phyloP scores from a whole-genome alignment of 768 basidiomycete genomes.

The Paxillus involutus region DNA sequence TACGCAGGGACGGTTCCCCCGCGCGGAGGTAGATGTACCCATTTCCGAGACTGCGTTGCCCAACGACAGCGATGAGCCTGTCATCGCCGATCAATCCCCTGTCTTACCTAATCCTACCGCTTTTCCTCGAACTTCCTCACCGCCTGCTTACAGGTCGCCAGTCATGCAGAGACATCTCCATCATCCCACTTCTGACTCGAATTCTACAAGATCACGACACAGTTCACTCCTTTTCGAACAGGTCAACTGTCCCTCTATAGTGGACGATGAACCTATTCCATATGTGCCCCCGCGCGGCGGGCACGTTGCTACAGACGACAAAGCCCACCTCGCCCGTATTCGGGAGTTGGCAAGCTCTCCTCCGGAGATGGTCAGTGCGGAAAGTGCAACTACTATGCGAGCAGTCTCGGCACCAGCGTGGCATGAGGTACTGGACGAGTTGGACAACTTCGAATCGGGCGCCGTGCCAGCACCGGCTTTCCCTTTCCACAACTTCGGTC shows the following conservation, averaged over 20 bases:
- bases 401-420: conserved; percentile 51
- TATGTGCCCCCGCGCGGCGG: conserved; percentile 39
- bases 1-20: conserved; percentile 28
- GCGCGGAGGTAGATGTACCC: conserved; percentile 7
- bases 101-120: conserved; percentile 7
- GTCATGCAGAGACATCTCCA: conserved; percentile 18
- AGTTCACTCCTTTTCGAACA: conserved; percentile 3
- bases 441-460: conserved; percentile 17
- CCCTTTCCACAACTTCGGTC: conserved; percentile 4
- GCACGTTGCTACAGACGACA: conserved; percentile 71
- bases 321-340: conserved; percentile 53
- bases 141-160: conserved; percentile 46
- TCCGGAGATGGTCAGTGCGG: conserved; percentile 25
- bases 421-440: conserved; percentile 49
- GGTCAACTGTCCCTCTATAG: neutral
- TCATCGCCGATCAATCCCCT: conserved; percentile 2
- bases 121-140: conserved; percentile 28
- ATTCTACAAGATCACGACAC: conserved; percentile 13
- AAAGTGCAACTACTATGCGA: conserved; percentile 12
- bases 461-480: conserved; percentile 1
- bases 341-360: conserved; percentile 54
- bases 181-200: conserved; percentile 5
- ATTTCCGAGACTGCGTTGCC: neutral
- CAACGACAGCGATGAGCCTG: neutral
- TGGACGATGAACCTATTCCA: conserved; percentile 20